Conservation (phyloP, 2,329 filamentous ascomycete species). For the Colletotrichum filicis region DNA sequence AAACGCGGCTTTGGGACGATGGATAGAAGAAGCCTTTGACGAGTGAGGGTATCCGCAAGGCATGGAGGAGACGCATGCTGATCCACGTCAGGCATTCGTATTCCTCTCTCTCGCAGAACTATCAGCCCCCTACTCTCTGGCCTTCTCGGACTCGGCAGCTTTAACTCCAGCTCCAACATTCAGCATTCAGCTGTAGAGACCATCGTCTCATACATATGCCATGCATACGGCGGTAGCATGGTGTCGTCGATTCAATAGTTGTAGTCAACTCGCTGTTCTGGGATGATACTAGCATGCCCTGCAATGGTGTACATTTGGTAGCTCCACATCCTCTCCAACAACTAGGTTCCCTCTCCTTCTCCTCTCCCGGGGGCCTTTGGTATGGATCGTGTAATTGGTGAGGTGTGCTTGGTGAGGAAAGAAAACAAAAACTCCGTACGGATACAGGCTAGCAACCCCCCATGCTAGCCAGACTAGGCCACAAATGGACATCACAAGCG, state of each 20-base stretch:
- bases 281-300: neutral
- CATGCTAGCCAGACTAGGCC: constrained; percentile 1
- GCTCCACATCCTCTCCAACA: neutral
- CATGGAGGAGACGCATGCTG: neutral
- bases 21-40: neutral
- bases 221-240: neutral
- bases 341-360: neutral
- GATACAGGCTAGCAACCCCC: neutral
- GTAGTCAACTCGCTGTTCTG: neutral
- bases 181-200: neutral
- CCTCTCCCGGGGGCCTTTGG: too few relatives aligned
- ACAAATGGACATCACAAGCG: constrained; percentile 24
- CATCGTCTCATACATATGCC: neutral
- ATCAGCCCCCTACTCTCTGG: neutral
- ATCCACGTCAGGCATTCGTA: neutral
- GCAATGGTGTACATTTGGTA: neutral
- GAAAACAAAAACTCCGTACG: too few relatives aligned
- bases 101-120: neutral
- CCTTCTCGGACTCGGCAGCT: neutral
- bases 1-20: neutral
- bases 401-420: too few relatives aligned
- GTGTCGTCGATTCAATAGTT: neutral
- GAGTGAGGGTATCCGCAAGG: neutral
- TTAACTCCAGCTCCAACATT: neutral
- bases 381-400: too few relatives aligned